Evolutionary conservation across 805 yeast species (phyloP), one percentile per base, ranked within the genome.

Genomic region (Komagataella pastoris): DNA sequence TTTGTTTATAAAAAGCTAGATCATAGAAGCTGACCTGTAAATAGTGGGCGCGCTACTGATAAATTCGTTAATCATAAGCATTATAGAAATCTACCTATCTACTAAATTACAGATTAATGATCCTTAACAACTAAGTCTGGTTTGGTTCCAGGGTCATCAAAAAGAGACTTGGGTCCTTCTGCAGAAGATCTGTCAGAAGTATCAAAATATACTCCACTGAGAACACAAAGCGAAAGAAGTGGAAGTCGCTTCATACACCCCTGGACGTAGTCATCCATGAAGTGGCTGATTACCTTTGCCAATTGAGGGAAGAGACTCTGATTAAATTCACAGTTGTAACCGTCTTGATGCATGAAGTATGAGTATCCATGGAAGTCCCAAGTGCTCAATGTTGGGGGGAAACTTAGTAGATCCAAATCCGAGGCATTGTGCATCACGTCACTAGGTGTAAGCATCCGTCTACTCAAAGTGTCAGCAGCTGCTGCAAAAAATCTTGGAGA

Each of bases 401-500:
- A 52, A 1, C 57, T 53, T 17, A 67, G 56, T 0, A 60, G 51
- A 47, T 67, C 65, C 10, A 74, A 52, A 47, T 66, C 72, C 56
- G 61, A 57, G 7, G 61, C 59, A 7, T 57, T 51, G 44, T 57
- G 56, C 7, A 58, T 45, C 57, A 57, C 50, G 24, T 63, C 63
- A n/a, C 50, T 50, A 8, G 54, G 53, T 7, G 53, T 46, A 1
- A 57, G 36, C 19, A 62, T 43, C 46, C 84, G 61, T 47, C 63
- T 59, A 4, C 70, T 54, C 47, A 81, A 54, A 3, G 67, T 66
- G 47, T 72, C 73, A 6, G 79, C 76, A 23, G 79, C 71, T 17
- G 75, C 68, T 24, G 77, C 80, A 57, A 83, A 73, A 51, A 83
- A 64, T 7, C 77, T 73, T 3, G 80, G 76, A 0, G 85, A 76